These are phyloP conservation scores for Lepiota subincarnata DNA, from an alignment of 768 basidiomycete genomes.

Conservation along the genomic window DNA sequence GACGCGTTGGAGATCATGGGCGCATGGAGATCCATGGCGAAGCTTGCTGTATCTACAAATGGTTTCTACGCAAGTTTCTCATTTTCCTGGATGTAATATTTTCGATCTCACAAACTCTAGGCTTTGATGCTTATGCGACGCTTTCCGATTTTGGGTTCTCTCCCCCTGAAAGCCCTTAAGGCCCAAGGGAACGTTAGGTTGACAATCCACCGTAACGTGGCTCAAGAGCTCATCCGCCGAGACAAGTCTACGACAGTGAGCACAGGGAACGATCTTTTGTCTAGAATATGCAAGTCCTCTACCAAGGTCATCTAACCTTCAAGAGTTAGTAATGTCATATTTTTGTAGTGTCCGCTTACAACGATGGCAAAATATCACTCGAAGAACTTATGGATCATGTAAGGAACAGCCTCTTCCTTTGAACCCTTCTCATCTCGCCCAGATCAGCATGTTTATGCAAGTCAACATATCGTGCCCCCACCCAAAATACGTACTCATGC, in stretches of 20 bases:
- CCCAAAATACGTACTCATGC: not conserved
- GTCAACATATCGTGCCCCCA: not conserved
- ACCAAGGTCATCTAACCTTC: no score
- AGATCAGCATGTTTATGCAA: constrained; percentile 32
- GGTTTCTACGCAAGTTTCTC: not conserved
- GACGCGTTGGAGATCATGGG: constrained; percentile 25
- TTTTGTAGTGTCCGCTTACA: no score
- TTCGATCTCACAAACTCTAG: constrained; percentile 11
- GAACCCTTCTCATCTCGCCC: not conserved
- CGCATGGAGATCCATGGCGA: constrained; percentile 22
- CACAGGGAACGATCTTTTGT: no score
- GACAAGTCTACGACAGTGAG: no score
- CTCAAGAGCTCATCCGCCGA: no score
- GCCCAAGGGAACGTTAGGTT: constrained; percentile 14
- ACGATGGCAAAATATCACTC: no score
- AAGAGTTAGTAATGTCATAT: no score
- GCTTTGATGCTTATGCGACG: constrained; percentile 21
- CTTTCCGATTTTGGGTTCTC: constrained; percentile 22
- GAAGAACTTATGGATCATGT: no score
- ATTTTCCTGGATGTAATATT: not conserved
- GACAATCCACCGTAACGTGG: no score
- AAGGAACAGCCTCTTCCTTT: no score
- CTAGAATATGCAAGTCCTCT: no score
- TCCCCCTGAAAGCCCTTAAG: constrained; percentile 16
- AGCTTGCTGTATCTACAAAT: constrained; percentile 15